phyloP scores from a whole-genome alignment of 192 early-diverging fungal species.

The Coemansia javaensis region DNA sequence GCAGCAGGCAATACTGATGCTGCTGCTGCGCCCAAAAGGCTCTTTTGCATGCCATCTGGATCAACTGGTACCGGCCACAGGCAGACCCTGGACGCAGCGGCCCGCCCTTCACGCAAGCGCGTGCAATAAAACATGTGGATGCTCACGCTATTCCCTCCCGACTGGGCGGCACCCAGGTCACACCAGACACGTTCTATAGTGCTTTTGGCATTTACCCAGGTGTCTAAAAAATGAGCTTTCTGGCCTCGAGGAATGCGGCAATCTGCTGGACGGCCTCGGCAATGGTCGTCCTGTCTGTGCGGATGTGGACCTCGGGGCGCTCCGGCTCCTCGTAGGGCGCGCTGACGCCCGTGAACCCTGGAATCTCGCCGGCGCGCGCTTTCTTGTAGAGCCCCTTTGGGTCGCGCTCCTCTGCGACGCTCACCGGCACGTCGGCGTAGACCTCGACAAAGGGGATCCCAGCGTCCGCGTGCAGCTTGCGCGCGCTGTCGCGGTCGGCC shows the following conservation, averaged over 20 bases:
- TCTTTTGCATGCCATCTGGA: no score
- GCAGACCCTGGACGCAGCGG: no score
- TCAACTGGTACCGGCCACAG: no score
- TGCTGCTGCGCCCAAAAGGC: no score
- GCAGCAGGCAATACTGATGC: no score
- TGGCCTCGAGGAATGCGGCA: slow-evolving; percentile 19
- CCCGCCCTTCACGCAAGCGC: no score
- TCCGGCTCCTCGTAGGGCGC: slow-evolving; percentile 86
- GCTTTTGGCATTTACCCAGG: no score
- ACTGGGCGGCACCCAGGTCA: no score
- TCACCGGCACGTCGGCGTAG: slow-evolving; percentile 80
- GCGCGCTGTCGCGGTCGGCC: slow-evolving; percentile 73
- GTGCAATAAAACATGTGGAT: no score
- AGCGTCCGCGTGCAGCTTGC: slow-evolving; percentile 68
- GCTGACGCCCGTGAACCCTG: slow-evolving; percentile 93
- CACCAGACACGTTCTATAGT: no score
- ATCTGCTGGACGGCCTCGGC: slow-evolving; percentile 45
- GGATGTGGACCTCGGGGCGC: slow-evolving; percentile 79
- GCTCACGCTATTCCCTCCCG: no score
- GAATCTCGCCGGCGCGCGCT: slow-evolving; percentile 88
- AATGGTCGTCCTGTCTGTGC: slow-evolving; percentile 68
- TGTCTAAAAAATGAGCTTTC: slow-evolving; percentile 29
- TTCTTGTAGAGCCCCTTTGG: slow-evolving; percentile 97
- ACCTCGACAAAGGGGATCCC: slow-evolving; percentile 86
- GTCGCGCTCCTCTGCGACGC: slow-evolving; percentile 84